Base-by-base conservation (phyloP, 495 filamentous ascomycete species). In the Letharia columbiana region DNA sequence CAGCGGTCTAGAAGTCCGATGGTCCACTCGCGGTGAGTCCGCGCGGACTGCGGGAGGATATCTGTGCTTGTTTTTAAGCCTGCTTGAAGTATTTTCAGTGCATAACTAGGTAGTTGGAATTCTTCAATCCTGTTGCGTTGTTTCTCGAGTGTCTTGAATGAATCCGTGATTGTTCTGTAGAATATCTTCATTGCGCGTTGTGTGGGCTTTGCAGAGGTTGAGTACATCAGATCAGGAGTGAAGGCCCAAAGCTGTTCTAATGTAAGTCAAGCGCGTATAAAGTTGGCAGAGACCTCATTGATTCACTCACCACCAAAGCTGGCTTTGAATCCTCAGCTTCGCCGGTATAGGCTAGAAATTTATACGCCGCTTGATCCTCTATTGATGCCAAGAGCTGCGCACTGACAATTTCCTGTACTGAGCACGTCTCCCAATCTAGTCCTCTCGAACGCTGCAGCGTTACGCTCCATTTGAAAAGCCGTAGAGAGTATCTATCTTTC, bases 171-270 rank as follows among this genome's bases (percentile, higher is more conserved):
- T 31, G 72, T 67, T 45, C 82, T 82, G 68, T 84, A 90, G 40
- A 90, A 80, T 4, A 90, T 77, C 66, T 90, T 91, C 74, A 89
- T 82, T 6, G 86, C 88, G n/a, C 78, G 75, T 60, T 78, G 77
- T 33, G 77, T 69, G 28, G 64, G 73, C 37, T 75, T 68, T 41
- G 75, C 77, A 0, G 83, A 81, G 23, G 80, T 84, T 18, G 82
- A 82, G 68, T 88, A 92, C 11, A 79, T 75, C 35, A 91, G 81
- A 68, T 87, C 81, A 28, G 83, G 82, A 65, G 87, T 91, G 68
- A 92, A 87, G 15, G 89, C 79, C 90, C 90, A 92, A 31, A 80
- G 73, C 77, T 82, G 61, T 50, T 41, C 56, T 11, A 28, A 61
- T 52, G 15, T 64, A 18, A 66, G 42, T 17, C 37, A 49, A 31